Conservation (phyloP, 108 stramenopile genomes). For the Cyclotella atomus region DNA sequence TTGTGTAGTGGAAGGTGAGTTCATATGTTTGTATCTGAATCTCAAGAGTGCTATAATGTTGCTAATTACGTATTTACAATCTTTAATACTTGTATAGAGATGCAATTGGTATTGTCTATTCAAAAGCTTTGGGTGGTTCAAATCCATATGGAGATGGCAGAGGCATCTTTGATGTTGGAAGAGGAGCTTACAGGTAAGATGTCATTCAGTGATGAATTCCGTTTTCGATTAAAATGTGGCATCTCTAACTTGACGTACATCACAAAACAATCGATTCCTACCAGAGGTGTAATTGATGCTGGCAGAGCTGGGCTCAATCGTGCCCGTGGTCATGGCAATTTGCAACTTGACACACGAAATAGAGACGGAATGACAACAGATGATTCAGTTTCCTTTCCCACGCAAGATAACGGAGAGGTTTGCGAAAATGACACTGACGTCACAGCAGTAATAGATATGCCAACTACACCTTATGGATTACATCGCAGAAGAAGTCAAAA, state of each 20-base stretch:
- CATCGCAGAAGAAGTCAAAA: constrained; percentile 3
- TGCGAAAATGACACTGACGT: too few species aligned
- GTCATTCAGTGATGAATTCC: neutral
- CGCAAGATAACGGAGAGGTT: too few species aligned
- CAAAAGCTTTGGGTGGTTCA: constrained; percentile 36
- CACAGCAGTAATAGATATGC: neutral
- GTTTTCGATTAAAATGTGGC: neutral
- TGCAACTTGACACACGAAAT: neutral
- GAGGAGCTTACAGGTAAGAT: constrained; percentile 25
- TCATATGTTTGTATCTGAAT: too few species aligned
- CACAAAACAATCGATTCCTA: neutral
- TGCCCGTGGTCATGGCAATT: constrained; percentile 23
- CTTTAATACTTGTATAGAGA: constrained; percentile 11
- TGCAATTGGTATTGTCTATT: constrained; percentile 36
- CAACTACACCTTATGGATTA: neutral
- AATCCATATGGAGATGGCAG: constrained; percentile 36
- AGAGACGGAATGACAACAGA: neutral
- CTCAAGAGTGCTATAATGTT: too few species aligned
- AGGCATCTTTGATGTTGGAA: constrained; percentile 31
- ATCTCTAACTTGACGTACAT: neutral
- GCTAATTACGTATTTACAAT: neutral
- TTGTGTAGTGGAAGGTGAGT: constrained; percentile 70
- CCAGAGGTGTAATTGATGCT: constrained; percentile 29
- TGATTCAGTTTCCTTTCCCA: too few species aligned
- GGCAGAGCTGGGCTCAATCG: constrained; percentile 43